These are phyloP conservation scores for Magnolia changhungtana DNA, from an alignment of 164 flowering plant species.

Conservation along the genomic window DNA sequence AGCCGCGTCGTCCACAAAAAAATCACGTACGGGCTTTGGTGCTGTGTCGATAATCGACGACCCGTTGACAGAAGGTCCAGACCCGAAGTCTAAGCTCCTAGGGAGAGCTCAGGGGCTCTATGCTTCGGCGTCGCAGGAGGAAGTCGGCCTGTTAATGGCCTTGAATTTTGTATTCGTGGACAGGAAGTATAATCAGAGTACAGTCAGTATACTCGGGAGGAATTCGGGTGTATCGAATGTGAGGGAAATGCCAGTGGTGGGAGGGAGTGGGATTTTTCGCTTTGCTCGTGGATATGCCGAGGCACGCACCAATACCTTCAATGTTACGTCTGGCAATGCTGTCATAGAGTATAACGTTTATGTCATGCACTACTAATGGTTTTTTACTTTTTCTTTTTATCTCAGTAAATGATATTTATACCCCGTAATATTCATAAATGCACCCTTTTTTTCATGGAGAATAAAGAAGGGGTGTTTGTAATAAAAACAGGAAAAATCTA, in stretches of 20 bases:
- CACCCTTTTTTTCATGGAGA: too few species aligned
- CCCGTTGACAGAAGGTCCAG: constrained; percentile 26
- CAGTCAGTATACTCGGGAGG: constrained; percentile 8
- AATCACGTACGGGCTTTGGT: constrained; percentile 19
- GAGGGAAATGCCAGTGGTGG: constrained; percentile 15
- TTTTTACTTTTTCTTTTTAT: background rate
- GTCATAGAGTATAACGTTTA: constrained; percentile 7
- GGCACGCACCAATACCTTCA: constrained; percentile 2
- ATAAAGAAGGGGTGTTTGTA: too few species aligned
- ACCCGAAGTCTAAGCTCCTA: constrained; percentile 18
- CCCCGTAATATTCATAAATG: too few species aligned
- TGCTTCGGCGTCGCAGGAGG: constrained; percentile 16
- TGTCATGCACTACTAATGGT: constrained; percentile 4
- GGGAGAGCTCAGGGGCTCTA: constrained; percentile 39
- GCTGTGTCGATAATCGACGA: constrained; percentile 23
- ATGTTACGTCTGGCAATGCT: constrained; percentile 5
- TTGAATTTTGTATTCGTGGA: constrained; percentile 23
- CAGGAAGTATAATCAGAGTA: constrained; percentile 27
- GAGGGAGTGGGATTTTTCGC: constrained; percentile 12
- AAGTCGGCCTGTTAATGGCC: constrained; percentile 23
- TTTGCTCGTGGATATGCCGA: constrained; percentile 9
- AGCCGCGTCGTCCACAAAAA: constrained; percentile 4
- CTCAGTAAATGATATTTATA: too few species aligned
- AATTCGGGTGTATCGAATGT: constrained; percentile 4
- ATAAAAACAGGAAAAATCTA: too few species aligned